phyloP scores from a whole-genome alignment of 2,329 filamentous ascomycete species.

The Pseudogymnoascus sp. region DNA sequence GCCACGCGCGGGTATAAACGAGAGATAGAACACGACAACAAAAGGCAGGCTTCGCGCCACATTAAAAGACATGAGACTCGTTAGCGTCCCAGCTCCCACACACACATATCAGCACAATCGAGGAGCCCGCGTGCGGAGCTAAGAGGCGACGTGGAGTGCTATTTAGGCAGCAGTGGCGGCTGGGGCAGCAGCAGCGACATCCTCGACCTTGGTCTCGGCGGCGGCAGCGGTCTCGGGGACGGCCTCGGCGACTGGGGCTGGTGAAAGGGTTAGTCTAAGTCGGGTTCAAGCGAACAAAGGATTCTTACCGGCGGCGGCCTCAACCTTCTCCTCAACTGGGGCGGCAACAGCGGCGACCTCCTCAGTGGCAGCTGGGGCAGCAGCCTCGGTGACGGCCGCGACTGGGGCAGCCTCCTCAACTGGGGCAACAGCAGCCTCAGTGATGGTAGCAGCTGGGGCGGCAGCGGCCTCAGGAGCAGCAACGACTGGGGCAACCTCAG shows the following conservation, averaged over 20 bases:
- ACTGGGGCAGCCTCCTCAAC: constrained; percentile 9
- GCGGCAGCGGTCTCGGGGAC: constrained; percentile 13
- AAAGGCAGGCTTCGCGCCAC: neutral
- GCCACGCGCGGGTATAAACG: constrained; percentile 7
- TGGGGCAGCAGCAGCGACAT: constrained; percentile 14
- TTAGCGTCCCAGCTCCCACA: neutral
- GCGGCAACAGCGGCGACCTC: constrained; percentile 7
- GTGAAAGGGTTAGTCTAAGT: neutral
- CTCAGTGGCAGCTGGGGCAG: constrained; percentile 9
- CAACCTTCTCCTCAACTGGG: constrained; percentile 9
- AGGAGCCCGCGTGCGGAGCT: neutral
- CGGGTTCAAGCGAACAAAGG: neutral
- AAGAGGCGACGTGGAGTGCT: neutral
- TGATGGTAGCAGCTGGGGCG: constrained; percentile 14
- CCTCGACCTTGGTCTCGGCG: constrained; percentile 17
- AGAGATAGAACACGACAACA: constrained; percentile 8
- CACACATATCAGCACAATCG: neutral
- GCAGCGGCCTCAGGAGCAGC: constrained; percentile 8
- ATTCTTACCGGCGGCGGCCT: neutral
- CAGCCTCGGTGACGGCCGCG: constrained; percentile 13
- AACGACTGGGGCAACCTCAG: neutral
- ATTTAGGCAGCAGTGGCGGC: constrained; percentile 12
- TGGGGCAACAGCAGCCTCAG: constrained; percentile 12
- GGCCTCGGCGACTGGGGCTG: neutral
- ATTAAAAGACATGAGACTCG: constrained; percentile 4